Evolutionary conservation across 495 filamentous ascomycete species (phyloP).

Genomic region (Trichoderma gamsii): DNA sequence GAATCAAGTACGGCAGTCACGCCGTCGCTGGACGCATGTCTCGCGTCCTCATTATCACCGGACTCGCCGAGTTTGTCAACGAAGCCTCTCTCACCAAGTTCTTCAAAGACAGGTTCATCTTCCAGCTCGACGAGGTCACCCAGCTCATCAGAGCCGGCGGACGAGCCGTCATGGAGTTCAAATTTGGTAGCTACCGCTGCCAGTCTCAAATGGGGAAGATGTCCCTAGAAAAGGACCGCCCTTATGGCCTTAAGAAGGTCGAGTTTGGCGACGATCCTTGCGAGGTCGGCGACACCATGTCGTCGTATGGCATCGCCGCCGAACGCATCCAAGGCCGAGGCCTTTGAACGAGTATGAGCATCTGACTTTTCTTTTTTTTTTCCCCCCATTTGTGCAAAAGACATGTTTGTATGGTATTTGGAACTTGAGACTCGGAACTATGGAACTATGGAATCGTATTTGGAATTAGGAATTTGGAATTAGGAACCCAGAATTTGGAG

Average conservation of each 20-base stretch:
- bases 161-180: conserved; percentile 26
- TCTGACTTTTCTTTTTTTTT: not conserved
- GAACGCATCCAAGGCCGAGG: conserved; percentile 8
- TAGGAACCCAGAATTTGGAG: too few relatives aligned
- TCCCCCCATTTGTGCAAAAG: too few relatives aligned
- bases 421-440: too few relatives aligned
- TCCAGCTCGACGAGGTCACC: conserved; percentile 25
- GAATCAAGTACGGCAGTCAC: conserved; percentile 13
- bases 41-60: conserved; percentile 13
- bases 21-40: not conserved
- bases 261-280: conserved; percentile 29
- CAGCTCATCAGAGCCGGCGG: not conserved
- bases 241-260: conserved; percentile 30
- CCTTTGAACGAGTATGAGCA: not conserved
- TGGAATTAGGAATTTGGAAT: too few relatives aligned
- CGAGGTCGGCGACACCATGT: conserved; percentile 14
- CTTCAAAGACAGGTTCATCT: conserved; percentile 23
- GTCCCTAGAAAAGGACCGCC: conserved; percentile 33
- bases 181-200: conserved; percentile 39
- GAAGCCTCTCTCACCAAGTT: conserved; percentile 19
- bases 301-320: conserved; percentile 3
- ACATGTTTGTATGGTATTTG: too few relatives aligned
- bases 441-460: too few relatives aligned
- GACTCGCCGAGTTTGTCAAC: conserved; percentile 18
- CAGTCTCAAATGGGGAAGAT: conserved; percentile 36